A percentile compares a stretch with the other conserved stretches of the same genome.
Evolutionary conservation across 441 rosid genomes (phyloP).

Genomic region (Mallotus japonicus): DNA sequence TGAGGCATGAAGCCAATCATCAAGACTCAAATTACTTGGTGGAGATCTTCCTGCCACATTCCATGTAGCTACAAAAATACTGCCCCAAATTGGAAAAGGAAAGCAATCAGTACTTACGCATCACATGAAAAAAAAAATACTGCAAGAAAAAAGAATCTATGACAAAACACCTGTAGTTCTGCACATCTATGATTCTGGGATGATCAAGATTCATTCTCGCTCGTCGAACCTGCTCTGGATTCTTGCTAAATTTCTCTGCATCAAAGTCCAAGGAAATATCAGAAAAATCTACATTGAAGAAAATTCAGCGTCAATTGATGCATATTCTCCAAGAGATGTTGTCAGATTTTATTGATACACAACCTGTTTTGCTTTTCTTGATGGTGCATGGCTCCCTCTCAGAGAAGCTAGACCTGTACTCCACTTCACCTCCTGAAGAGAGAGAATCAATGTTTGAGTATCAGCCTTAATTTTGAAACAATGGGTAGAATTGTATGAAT

Average conservation of each 20-base stretch:
- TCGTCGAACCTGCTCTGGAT: conserved; percentile 65
- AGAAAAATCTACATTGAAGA: not conserved
- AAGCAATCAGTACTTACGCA: conserved; percentile 17
- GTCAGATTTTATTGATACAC: not conserved
- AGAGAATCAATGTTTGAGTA: conserved; percentile 17
- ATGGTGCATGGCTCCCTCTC: conserved; percentile 80
- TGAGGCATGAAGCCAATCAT: conserved; percentile 89
- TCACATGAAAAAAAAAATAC: not conserved
- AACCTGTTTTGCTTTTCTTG: conserved; percentile 84
- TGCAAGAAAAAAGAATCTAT: conserved; percentile 5
- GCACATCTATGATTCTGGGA: conserved; percentile 90
- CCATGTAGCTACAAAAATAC: conserved; percentile 91
- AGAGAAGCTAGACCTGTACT: conserved; percentile 74
- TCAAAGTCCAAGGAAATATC: conserved; percentile 5
- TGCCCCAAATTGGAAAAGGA: conserved; percentile 39
- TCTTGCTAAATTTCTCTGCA: conserved; percentile 72
- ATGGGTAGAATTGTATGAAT: not conserved
- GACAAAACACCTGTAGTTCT: conserved; percentile 66
- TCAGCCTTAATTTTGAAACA: conserved; percentile 3
- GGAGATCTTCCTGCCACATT: conserved; percentile 97
- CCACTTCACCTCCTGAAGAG: conserved; percentile 63
- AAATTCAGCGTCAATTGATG: not conserved
- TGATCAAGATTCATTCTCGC: conserved; percentile 81
- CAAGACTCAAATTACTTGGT: conserved; percentile 71
- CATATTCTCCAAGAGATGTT: conserved; percentile 3